These are phyloP conservation scores for Cercophora scortea DNA, from an alignment of 495 filamentous ascomycete species.

Conservation along the genomic window DNA sequence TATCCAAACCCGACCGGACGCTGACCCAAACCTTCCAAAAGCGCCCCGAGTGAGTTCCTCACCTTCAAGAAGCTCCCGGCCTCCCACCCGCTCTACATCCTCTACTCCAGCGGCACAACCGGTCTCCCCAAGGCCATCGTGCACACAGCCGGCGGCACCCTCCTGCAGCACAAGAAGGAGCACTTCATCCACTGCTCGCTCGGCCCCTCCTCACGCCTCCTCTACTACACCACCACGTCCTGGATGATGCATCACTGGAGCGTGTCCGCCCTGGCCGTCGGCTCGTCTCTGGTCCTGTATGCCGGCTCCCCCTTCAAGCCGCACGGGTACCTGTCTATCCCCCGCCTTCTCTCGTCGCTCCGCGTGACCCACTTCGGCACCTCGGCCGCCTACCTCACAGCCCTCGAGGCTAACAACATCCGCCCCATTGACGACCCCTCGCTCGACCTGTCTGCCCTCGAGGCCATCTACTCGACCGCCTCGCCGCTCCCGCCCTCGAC, in stretches of 20 bases:
- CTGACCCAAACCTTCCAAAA: constrained; percentile 10
- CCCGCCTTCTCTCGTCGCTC: constrained; percentile 32
- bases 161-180: constrained; percentile 94
- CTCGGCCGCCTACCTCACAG: constrained; percentile 83
- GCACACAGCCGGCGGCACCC: constrained; percentile 77
- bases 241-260: constrained; percentile 99
- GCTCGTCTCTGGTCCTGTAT: constrained; percentile 76
- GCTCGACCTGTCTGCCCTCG: constrained; percentile 48
- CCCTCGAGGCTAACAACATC: constrained; percentile 74
- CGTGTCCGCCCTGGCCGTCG: constrained; percentile 70
- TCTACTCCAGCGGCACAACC: constrained; percentile 84
- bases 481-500: constrained; percentile 88
- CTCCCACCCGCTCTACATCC: constrained; percentile 80
- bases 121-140: constrained; percentile 90
- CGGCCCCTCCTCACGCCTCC: constrained; percentile 36
- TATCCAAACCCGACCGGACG: background rate
- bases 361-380: constrained; percentile 86
- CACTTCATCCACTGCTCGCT: constrained; percentile 78
- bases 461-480: constrained; percentile 88
- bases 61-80: constrained; percentile 68
- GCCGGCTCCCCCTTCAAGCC: constrained; percentile 79
- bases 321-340: constrained; percentile 33
- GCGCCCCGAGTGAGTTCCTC: constrained; percentile 36
- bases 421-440: constrained; percentile 49
- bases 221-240: constrained; percentile 81